Base-by-base conservation (phyloP, 495 filamentous ascomycete genomes). In the Amorphotheca resinae region DNA sequence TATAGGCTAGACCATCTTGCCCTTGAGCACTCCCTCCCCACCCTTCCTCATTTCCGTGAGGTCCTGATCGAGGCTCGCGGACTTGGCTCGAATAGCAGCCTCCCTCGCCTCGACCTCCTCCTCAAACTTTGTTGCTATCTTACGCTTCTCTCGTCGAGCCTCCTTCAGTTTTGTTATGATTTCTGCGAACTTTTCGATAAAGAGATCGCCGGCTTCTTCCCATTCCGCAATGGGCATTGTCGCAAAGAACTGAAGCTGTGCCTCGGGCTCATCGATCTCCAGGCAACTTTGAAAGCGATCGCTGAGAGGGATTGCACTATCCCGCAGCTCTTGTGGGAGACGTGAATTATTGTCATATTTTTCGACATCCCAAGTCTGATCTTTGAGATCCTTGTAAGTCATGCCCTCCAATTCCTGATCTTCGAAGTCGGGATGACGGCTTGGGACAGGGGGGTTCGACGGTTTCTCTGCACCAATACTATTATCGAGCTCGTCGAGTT, bases 141-240 rank as follows among this genome's bases (percentile, higher is more conserved):
- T 66, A 28, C 88, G 70, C 55, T 85, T 84, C 15, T 69, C 66
- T 43, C 69, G 67, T 34, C 86, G 65, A 22, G 77, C 65, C 0
- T 74, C 64, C 45, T 73, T 82, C 53, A 88, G 70, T 50, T 74
- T 69, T 14, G 63, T 55, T 47, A 87, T 65, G 14, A 87, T 57
- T 6, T 69, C 64, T 4, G 65, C 64, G 51, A 91, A 88, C 46
- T 70, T 72, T 2, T 76, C 74, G 11, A 89, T 62, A 31, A 95
- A 74, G 67, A 82, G 78, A 47, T 95, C 84, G 6, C 87, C 87
- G 11, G 79, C 75, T 36, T 80, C 69, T 56, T 95, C 87, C 81
- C 87, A 91, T 56, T 89, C 80, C 20, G 72, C 64, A 17, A 84
- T 68, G 2, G 72, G 54, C 54, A 93, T 64, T 4, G 68, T 69